Conservation (phyloP, 495 filamentous ascomycete genomes). For the Amniculicola lignicola region DNA sequence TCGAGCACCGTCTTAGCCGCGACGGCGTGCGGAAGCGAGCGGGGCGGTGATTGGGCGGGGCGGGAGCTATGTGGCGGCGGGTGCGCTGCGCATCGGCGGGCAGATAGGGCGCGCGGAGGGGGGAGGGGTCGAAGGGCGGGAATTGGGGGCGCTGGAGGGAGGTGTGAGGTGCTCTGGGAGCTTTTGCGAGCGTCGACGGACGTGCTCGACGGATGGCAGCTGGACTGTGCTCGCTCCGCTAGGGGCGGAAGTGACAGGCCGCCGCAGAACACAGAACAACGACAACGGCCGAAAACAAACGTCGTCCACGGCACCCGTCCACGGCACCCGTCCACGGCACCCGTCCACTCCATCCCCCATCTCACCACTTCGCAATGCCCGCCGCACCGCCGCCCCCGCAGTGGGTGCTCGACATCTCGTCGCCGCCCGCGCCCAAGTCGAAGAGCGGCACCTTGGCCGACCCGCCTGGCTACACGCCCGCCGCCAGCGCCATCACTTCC, state of each 20-base stretch:
- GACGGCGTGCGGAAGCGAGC: not conserved
- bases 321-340: not conserved
- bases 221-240: too few species aligned
- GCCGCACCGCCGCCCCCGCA: constrained; percentile 56
- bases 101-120: not conserved
- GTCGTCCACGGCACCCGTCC: not conserved
- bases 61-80: not conserved
- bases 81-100: not conserved
- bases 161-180: too few species aligned
- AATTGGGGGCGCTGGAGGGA: too few species aligned
- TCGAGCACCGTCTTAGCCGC: constrained; percentile 18
- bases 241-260: too few species aligned
- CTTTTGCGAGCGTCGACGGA: not conserved
- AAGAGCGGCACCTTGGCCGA: constrained; percentile 68
- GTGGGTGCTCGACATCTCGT: constrained; percentile 79
- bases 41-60: not conserved
- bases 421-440: constrained; percentile 56
- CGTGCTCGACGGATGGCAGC: too few species aligned
- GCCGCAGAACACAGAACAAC: not conserved
- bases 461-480: constrained; percentile 78
- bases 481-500: constrained; percentile 44
- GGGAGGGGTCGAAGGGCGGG: not conserved
- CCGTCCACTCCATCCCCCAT: not conserved
- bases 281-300: too few species aligned
- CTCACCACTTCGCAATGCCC: not conserved